Conservation (phyloP, 2,329 filamentous ascomycete species). For the Fusarium sp. region DNA sequence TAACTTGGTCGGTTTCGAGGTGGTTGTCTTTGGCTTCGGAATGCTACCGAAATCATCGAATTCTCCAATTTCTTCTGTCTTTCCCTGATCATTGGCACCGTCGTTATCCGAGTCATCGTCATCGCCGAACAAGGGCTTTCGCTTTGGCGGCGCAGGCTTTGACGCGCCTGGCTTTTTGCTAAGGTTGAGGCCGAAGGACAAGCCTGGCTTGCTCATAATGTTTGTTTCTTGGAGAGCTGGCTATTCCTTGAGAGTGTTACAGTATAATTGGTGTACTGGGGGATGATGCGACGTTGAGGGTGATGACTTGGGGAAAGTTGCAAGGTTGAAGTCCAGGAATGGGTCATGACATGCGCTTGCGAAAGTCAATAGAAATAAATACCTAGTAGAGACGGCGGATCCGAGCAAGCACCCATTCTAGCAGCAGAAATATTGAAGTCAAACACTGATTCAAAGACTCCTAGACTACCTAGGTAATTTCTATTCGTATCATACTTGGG, state of each 20-base stretch:
- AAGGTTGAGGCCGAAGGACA: slow-evolving; percentile 69
- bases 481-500: neutral
- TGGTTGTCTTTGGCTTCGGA: slow-evolving; percentile 38
- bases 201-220: slow-evolving; percentile 61
- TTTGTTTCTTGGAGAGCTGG: neutral
- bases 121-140: slow-evolving; percentile 69
- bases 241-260: neutral
- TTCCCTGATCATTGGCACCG: slow-evolving; percentile 50
- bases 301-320: neutral
- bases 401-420: neutral
- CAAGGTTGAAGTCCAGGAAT: slow-evolving; percentile 16
- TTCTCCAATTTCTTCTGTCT: slow-evolving; percentile 72
- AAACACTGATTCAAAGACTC: neutral
- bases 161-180: slow-evolving; percentile 66
- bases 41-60: slow-evolving; percentile 61
- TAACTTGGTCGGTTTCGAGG: slow-evolving; percentile 50
- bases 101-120: slow-evolving; percentile 66
- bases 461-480: neutral
- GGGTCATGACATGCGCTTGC: neutral
- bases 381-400: neutral
- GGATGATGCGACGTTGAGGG: slow-evolving; percentile 4
- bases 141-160: slow-evolving; percentile 62
- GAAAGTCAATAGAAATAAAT: neutral
- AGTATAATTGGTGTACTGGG: neutral
- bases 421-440: neutral